These are phyloP conservation scores for Cyberlindnera bimundalis DNA, from an alignment of 805 yeast species.

Conservation along the genomic window DNA sequence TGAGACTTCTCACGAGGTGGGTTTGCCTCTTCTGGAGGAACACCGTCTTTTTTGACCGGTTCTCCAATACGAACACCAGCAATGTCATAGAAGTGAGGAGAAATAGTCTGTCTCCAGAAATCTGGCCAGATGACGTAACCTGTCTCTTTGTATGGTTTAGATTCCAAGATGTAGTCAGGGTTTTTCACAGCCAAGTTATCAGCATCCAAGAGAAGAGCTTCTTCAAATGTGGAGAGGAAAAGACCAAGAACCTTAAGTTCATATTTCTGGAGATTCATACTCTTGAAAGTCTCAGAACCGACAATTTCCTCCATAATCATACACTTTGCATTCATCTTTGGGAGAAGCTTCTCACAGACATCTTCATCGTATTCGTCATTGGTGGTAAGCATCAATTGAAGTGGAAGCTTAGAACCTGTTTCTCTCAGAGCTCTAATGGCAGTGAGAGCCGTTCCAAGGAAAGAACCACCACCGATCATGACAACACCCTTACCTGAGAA, in stretches of 20 bases:
- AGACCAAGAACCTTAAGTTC: slow-evolving; percentile 38
- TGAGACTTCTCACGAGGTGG: slow-evolving; percentile 39
- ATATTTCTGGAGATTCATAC: slow-evolving; percentile 24
- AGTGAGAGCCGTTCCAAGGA: slow-evolving; percentile 39
- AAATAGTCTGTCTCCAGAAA: slow-evolving; percentile 65
- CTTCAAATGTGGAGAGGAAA: slow-evolving; percentile 43
- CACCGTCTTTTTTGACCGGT: slow-evolving; percentile 37
- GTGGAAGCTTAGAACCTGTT: slow-evolving; percentile 40
- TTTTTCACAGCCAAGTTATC: slow-evolving; percentile 43
- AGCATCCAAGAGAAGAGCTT: slow-evolving; percentile 43
- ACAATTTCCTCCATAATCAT: slow-evolving; percentile 36
- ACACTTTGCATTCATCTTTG: slow-evolving; percentile 41
- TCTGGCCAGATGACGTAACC: slow-evolving; percentile 66
- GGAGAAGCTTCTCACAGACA: slow-evolving; percentile 39
- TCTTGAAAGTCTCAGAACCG: slow-evolving; percentile 27
- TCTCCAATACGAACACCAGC: slow-evolving; percentile 41
- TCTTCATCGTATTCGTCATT: slow-evolving; percentile 40
- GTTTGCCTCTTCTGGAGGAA: slow-evolving; percentile 37
- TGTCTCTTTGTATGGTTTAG: slow-evolving; percentile 40
- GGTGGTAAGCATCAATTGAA: slow-evolving; percentile 42
- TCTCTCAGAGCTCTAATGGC: slow-evolving; percentile 39
- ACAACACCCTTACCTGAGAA: slow-evolving; percentile 31
- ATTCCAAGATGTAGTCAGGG: slow-evolving; percentile 46
- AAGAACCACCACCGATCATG: slow-evolving; percentile 43
- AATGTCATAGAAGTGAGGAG: slow-evolving; percentile 54